Conservation (phyloP, 2,329 filamentous ascomycete genomes). For the Metarhizium guizhouense region DNA sequence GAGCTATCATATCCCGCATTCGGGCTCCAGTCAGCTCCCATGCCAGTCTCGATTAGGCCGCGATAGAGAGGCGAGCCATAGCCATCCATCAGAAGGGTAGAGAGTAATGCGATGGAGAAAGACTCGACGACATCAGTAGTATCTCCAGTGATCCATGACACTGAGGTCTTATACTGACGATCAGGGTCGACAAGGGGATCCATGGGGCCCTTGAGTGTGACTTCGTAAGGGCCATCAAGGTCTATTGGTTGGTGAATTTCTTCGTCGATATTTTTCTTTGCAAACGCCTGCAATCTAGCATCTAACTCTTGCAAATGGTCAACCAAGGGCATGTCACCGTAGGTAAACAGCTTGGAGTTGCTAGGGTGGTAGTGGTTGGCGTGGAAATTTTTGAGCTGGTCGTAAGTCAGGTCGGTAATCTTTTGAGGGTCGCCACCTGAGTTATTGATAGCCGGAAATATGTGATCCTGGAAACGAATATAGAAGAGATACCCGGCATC, state of each 20-base stretch:
- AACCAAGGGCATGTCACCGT: slow-evolving; percentile 80
- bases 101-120: slow-evolving; percentile 75
- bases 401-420: slow-evolving; percentile 90
- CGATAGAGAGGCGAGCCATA: slow-evolving; percentile 92
- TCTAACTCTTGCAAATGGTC: slow-evolving; percentile 77
- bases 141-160: slow-evolving; percentile 86
- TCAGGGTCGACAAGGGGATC: slow-evolving; percentile 81
- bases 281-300: slow-evolving; percentile 63
- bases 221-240: slow-evolving; percentile 57
- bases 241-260: slow-evolving; percentile 70
- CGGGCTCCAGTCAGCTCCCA: slow-evolving; percentile 89
- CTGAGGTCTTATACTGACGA: slow-evolving; percentile 86
- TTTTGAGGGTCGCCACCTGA: slow-evolving; percentile 93
- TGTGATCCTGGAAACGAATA: slow-evolving; percentile 87
- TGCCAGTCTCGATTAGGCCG: slow-evolving; percentile 76
- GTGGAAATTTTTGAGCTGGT: slow-evolving; percentile 82
- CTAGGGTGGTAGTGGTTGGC: slow-evolving; percentile 93
- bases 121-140: slow-evolving; percentile 76
- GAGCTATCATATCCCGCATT: slow-evolving; percentile 88
- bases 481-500: slow-evolving; percentile 95
- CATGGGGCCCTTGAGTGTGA: slow-evolving; percentile 70
- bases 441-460: slow-evolving; percentile 91
- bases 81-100: slow-evolving; percentile 79
- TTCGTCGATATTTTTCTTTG: slow-evolving; percentile 58
- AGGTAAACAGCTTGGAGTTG: slow-evolving; percentile 93